A percentile compares a stretch with the other conserved stretches of the same genome.
Evolutionary conservation across 371 early-diverging fungal genomes (phyloP).

Genomic region (Funneliformis caledonium): DNA sequence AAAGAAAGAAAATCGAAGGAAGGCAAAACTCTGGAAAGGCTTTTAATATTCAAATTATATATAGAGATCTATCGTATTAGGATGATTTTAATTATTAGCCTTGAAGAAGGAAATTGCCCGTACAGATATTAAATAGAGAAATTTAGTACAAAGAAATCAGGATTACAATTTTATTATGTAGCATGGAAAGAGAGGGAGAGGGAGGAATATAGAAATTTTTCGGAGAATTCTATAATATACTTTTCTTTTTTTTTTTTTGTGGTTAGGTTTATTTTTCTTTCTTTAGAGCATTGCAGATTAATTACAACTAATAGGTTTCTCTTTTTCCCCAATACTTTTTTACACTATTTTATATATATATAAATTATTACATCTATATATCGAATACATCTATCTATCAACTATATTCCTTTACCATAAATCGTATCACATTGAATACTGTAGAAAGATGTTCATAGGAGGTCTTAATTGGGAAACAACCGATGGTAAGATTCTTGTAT

Average conservation of each 20-base stretch:
- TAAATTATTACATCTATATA: conserved; percentile 23
- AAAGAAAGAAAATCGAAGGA: not conserved
- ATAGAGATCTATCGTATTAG: not conserved
- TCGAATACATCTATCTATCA: conserved; percentile 31
- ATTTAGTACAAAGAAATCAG: not conserved
- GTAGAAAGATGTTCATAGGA: conserved; percentile 91
- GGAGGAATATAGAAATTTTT: conserved; percentile 20
- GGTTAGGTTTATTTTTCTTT: conserved; percentile 38
- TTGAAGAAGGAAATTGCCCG: not conserved
- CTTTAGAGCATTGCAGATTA: conserved; percentile 19
- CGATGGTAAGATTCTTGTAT: conserved; percentile 64
- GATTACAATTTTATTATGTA: not conserved
- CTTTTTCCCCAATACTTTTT: conserved; percentile 15
- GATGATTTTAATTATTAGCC: not conserved
- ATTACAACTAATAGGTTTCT: conserved; percentile 40
- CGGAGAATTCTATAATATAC: conserved; percentile 1
- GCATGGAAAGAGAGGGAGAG: conserved; percentile 35
- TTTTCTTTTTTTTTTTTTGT: not conserved
- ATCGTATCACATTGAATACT: conserved; percentile 34
- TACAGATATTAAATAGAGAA: not conserved
- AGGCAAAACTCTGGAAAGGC: not conserved
- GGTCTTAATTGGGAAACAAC: conserved; percentile 93
- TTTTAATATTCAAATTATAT: conserved; percentile 1
- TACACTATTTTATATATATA: conserved; percentile 17
- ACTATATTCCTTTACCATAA: conserved; percentile 24